These are phyloP conservation scores for Cyclostephanos tholiformis DNA, from an alignment of 108 stramenopile species.

Conservation along the genomic window DNA sequence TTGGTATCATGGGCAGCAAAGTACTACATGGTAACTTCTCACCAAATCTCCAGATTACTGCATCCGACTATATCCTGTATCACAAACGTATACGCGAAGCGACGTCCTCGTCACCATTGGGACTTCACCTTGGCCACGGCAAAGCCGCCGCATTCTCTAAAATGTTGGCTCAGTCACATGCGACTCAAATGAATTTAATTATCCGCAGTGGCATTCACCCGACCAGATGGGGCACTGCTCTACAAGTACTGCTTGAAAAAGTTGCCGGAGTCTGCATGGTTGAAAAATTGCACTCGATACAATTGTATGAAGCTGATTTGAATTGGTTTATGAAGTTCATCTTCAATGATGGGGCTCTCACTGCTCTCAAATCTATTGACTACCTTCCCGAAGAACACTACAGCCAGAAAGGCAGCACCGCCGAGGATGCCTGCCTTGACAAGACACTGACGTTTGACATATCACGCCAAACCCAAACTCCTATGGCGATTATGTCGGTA, in stretches of 20 bases:
- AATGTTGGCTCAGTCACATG: not conserved
- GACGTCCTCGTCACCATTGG: not conserved
- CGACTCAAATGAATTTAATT: not conserved
- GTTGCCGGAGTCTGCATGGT: not conserved
- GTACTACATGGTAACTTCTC: not conserved
- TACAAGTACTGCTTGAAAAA: slow-evolving; percentile 10
- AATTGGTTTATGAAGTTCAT: slow-evolving; percentile 1
- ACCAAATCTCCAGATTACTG: not conserved
- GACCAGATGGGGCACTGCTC: not conserved
- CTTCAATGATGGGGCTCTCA: not conserved
- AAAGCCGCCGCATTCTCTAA: not conserved
- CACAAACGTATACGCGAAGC: not conserved
- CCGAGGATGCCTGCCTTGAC: not conserved
- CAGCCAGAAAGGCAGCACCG: not conserved
- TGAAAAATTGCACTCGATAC: not conserved
- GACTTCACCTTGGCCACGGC: not conserved
- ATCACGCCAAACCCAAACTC: not conserved
- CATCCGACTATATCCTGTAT: not conserved
- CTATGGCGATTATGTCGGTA: not conserved
- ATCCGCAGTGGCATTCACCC: not conserved
- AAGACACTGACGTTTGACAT: not conserved
- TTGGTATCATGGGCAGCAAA: not conserved
- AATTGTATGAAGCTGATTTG: not conserved
- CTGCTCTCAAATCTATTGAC: not conserved
- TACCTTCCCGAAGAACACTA: slow-evolving; percentile 2